These are phyloP conservation scores for Bipolaris bicolor DNA, from an alignment of 2,329 filamentous ascomycete genomes.

Conservation along the genomic window DNA sequence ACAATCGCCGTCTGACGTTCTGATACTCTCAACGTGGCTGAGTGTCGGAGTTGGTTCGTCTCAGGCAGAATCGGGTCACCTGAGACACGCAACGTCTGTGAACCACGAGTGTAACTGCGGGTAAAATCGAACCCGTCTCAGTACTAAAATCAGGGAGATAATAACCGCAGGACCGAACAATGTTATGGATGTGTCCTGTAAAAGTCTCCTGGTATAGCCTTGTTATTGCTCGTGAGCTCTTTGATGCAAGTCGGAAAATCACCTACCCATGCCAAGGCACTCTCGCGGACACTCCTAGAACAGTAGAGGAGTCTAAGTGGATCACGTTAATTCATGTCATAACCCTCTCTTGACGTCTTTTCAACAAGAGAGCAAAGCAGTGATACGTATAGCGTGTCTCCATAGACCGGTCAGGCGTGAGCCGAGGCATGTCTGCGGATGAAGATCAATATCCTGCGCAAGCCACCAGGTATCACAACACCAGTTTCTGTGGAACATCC, in stretches of 20 bases:
- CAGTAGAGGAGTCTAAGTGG: not conserved
- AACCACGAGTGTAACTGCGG: conserved; percentile 22
- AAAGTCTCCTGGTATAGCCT: not conserved
- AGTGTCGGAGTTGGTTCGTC: conserved; percentile 17
- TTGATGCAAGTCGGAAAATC: not conserved
- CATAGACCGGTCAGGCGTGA: not conserved
- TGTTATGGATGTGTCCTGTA: not conserved
- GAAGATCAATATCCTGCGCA: not conserved
- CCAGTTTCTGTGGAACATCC: not conserved
- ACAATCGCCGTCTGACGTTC: conserved; percentile 19
- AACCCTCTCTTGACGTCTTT: not conserved
- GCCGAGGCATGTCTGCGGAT: not conserved
- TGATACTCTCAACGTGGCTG: conserved; percentile 33
- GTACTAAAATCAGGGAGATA: not conserved
- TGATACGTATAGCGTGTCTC: not conserved
- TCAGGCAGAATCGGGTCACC: conserved; percentile 13
- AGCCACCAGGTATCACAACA: not conserved
- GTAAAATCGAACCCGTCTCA: conserved; percentile 23
- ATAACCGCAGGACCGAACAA: not conserved
- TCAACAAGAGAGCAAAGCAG: too few species aligned
- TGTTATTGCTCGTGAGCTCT: not conserved
- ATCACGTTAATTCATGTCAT: not conserved
- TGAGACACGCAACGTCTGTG: conserved; percentile 38
- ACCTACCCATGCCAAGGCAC: not conserved
- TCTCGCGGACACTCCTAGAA: not conserved